Evolutionary conservation across 352 stramenopile genomes (phyloP).

Genomic region (Globisporangium sylvaticum): DNA sequence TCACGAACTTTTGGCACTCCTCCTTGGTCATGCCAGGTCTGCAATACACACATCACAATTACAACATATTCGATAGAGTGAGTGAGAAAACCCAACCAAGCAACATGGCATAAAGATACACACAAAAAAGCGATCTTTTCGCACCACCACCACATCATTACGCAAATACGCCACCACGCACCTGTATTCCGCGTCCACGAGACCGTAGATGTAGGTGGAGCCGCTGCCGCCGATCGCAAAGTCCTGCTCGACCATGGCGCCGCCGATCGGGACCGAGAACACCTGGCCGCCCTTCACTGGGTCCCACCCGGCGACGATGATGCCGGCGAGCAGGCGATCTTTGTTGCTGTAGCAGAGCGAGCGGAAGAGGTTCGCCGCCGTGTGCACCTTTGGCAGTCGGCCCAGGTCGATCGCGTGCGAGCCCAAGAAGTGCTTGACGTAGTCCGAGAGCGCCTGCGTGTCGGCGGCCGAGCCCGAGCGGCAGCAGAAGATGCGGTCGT

Average conservation of each 20-base stretch:
- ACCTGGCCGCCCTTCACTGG: conserved; percentile 94
- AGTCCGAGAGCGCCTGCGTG: conserved; percentile 91
- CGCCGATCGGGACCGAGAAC: conserved; percentile 95
- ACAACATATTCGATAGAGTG: neutral
- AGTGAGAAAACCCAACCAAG: conserved; percentile 1
- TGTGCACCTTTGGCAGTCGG: conserved; percentile 93
- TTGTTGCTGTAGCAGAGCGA: conserved; percentile 99
- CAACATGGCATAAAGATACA: neutral
- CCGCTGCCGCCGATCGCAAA: conserved; percentile 97
- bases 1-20: conserved; percentile 94
- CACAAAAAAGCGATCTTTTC: neutral
- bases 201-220: conserved; percentile 97
- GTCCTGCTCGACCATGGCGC: conserved; percentile 95
- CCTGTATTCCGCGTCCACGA: conserved; percentile 94
- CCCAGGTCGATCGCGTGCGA: conserved; percentile 85
- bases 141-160: neutral
- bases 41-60: neutral
- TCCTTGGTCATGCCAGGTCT: conserved; percentile 94
- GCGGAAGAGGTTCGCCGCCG: conserved; percentile 95
- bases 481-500: conserved; percentile 98
- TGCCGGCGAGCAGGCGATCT: conserved; percentile 91
- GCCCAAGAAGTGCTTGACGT: conserved; percentile 76
- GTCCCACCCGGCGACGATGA: conserved; percentile 98
- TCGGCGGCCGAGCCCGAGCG: conserved; percentile 96
- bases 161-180: conserved; percentile 21